Percentiles rank a stretch among this genome's conserved stretches.
Conservation (phyloP, 495 filamentous ascomycete species). For the Aspergillus mulundensis region DNA sequence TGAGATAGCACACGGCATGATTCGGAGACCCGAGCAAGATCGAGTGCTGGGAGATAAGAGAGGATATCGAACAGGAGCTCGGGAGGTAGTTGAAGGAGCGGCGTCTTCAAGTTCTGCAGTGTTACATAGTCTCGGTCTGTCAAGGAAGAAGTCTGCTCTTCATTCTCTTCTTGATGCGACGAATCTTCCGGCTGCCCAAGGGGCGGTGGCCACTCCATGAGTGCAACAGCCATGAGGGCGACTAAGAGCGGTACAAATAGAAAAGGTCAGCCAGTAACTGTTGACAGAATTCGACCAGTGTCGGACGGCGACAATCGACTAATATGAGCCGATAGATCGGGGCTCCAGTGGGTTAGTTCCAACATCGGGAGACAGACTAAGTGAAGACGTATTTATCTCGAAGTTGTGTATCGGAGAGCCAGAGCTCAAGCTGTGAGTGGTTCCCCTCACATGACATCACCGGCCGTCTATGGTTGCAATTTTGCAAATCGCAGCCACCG, state of each 20-base stretch:
- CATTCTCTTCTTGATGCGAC: slow-evolving; percentile 3
- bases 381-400: slow-evolving; percentile 2
- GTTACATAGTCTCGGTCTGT: not conserved
- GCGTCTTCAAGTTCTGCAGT: slow-evolving; percentile 3
- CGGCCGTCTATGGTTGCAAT: not conserved
- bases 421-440: slow-evolving; percentile 7
- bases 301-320: no score
- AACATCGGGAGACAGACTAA: slow-evolving; percentile 2
- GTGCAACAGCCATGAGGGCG: slow-evolving; percentile 16
- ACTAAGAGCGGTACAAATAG: not conserved
- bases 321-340: not conserved
- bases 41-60: slow-evolving; percentile 53
- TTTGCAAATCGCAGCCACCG: not conserved
- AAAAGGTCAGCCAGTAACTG: not conserved
- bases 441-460: slow-evolving; percentile 14
- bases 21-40: slow-evolving; percentile 50
- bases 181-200: slow-evolving; percentile 10
- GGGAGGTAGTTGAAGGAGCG: slow-evolving; percentile 50
- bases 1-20: slow-evolving; percentile 53
- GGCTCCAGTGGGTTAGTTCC: not conserved
- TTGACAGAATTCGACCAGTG: not conserved
- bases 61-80: slow-evolving; percentile 63
- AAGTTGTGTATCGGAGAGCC: not conserved
- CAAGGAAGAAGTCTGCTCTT: not conserved
- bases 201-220: slow-evolving; percentile 6